phyloP scores from a whole-genome alignment of 2,329 filamentous ascomycete species.

The Colletotrichum tropicale region DNA sequence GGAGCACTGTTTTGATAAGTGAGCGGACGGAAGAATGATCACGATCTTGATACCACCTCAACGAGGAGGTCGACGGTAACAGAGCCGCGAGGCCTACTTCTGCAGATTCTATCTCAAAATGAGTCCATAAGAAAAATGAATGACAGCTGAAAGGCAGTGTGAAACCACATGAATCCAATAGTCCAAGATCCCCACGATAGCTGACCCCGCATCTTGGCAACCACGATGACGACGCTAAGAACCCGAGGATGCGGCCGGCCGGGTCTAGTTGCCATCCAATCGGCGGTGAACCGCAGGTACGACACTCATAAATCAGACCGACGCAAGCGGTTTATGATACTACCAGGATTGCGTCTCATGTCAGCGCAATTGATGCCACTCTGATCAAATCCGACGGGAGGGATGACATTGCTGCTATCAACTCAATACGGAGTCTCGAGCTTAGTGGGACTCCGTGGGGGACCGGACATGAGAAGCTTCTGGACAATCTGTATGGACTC shows the following conservation, averaged over 20 bases:
- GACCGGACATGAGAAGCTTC: background rate
- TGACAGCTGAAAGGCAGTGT: background rate
- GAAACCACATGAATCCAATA: background rate
- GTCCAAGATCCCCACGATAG: background rate
- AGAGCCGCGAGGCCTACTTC: background rate
- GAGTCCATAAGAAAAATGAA: background rate
- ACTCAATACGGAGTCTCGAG: background rate
- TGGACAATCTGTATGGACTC: background rate
- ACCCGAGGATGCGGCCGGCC: background rate
- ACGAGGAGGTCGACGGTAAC: background rate
- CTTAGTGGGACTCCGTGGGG: background rate
- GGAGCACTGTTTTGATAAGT: background rate
- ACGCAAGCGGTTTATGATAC: background rate
- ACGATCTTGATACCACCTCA: background rate
- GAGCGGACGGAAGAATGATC: background rate
- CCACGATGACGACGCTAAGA: background rate
- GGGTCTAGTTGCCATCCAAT: background rate
- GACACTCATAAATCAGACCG: background rate
- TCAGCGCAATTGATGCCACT: background rate
- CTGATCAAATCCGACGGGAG: background rate
- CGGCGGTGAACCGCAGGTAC: background rate
- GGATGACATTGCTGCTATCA: background rate
- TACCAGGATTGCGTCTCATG: background rate
- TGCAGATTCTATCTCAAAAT: background rate
- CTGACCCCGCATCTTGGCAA: background rate